phyloP scores from a whole-genome alignment of 768 basidiomycete species.

The Atractiella rhizophila region DNA sequence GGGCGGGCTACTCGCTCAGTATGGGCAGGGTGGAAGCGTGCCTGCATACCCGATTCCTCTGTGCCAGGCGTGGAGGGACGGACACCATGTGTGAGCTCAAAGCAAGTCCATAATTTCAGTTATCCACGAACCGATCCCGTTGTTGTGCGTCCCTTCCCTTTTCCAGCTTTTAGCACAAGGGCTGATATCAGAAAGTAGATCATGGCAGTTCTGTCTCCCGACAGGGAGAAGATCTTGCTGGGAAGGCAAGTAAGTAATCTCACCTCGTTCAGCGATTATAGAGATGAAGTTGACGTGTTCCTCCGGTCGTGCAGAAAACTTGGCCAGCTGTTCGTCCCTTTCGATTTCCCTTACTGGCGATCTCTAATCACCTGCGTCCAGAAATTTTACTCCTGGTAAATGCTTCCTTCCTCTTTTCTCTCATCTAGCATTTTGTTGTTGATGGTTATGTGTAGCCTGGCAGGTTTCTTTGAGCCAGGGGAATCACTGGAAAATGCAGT shows the following conservation, averaged over 20 bases:
- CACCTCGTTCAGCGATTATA: too few species aligned
- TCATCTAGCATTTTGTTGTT: constrained; percentile 30
- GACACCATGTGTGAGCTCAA: constrained; percentile 26
- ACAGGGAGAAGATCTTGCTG: constrained; percentile 57
- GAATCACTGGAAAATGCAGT: constrained; percentile 90
- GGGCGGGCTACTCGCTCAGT: constrained; percentile 53
- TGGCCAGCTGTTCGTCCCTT: constrained; percentile 19
- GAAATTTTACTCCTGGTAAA: constrained; percentile 42
- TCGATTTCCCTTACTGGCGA: too few species aligned
- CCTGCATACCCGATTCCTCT: constrained; percentile 32
- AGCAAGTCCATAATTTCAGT: constrained; percentile 59
- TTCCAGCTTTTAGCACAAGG: constrained; percentile 33
- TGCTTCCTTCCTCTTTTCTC: constrained; percentile 9
- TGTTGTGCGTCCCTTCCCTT: constrained; percentile 1
- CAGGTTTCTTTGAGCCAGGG: constrained; percentile 82
- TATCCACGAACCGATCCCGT: constrained; percentile 22
- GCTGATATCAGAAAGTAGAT: constrained; percentile 85
- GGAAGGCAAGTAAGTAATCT: too few species aligned
- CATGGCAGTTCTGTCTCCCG: constrained; percentile 57
- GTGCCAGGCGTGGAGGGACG: constrained; percentile 1
- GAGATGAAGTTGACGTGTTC: too few species aligned
- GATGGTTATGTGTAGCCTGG: constrained; percentile 52
- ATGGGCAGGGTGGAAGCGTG: constrained; percentile 91
- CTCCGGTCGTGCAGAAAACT: too few species aligned
- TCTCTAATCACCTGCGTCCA: constrained; percentile 31